Base-by-base conservation (phyloP, 2,329 filamentous ascomycete species). In the Pyrenophora tritici-repentis region DNA sequence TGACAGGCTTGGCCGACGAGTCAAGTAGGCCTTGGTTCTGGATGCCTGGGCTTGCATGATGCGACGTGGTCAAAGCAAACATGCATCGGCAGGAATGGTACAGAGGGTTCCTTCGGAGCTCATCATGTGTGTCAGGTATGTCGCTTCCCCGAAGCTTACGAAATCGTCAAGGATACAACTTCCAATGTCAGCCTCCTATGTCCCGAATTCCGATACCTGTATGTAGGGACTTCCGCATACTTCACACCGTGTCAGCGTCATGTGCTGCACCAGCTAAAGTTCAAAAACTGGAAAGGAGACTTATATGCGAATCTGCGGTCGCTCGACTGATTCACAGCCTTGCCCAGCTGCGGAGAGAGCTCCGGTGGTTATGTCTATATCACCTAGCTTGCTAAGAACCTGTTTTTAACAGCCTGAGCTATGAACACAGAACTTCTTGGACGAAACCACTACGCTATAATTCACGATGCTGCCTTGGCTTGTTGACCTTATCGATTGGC, bases 1-100 rank as follows among this genome's bases (percentile, higher is more conserved):
- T 43, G 49, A 52, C 40, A 48, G 32, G 26, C 45, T 49, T 40
- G 31, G 45, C 40, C 18, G 18, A 22, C 50, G 45, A 49, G 45
- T 44, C 50, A 53, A 7, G 50, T 39, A 37, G 37, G 16, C 39
- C 14, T 24, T 29, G 18, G 35, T 35, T 43, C 45, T 48, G 33
- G 39, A 43, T 16, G 20, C 22, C 22, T 12, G n/a, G 26, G 20
- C 43, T 40, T 45, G 38, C 49, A 43, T 43, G 44, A 44, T 29
- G 40, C 47, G 22, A 14, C 37, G 14, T 38, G 45, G 45, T 16
- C 45, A 20, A 29, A 42, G 22, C 33, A 32, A 12, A 9, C 46
- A 38, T 42, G 48, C 38, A 38, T 51, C 37, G 33, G 37, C 32
- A 17, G 37, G 37, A 47, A 46, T 33, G 7, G 35, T 33, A 33